Evolutionary conservation across 2,329 filamentous ascomycete species (phyloP).

Genomic region (Fusarium acutatum): DNA sequence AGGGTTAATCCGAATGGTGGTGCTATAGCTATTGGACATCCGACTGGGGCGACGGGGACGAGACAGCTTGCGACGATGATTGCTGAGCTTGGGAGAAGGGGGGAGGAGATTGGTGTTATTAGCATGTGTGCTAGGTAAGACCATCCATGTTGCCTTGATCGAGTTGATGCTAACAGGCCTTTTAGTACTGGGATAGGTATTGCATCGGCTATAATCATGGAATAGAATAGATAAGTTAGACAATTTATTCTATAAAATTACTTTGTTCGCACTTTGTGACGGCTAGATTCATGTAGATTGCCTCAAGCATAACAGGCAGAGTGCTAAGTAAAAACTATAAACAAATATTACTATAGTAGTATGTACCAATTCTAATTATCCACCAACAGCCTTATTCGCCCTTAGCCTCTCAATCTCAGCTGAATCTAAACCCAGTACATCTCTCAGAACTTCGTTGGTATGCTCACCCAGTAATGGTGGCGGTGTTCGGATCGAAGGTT

Average conservation of each 20-base stretch:
- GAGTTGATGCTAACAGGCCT: rapidly evolving
- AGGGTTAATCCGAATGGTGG: conserved; percentile 91
- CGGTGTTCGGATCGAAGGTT: conserved; percentile 75
- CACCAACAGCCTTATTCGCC: not conserved
- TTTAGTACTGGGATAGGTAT: not conserved
- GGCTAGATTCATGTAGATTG: not conserved
- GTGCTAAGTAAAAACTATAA: rapidly evolving
- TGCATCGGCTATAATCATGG: not conserved
- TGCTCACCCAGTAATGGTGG: conserved; percentile 89
- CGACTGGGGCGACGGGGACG: conserved; percentile 81
- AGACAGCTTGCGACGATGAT: conserved; percentile 13
- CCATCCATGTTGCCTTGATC: rapidly evolving
- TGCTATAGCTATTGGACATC: conserved; percentile 89
- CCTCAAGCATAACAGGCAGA: rapidly evolving
- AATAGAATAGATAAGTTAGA: not conserved
- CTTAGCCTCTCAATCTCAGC: not conserved
- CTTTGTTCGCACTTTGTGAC: not conserved
- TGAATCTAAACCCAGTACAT: not conserved
- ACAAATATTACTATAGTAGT: not conserved
- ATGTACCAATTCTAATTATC: not conserved
- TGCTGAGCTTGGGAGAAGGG: not conserved
- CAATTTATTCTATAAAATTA: rapidly evolving
- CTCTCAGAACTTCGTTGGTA: conserved; percentile 74
- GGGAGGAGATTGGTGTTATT: conserved; percentile 11
- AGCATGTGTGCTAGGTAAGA: conserved; percentile 27